Evolutionary conservation across 179 eudicot species (phyloP).

Genomic region (Silene vulgaris): DNA sequence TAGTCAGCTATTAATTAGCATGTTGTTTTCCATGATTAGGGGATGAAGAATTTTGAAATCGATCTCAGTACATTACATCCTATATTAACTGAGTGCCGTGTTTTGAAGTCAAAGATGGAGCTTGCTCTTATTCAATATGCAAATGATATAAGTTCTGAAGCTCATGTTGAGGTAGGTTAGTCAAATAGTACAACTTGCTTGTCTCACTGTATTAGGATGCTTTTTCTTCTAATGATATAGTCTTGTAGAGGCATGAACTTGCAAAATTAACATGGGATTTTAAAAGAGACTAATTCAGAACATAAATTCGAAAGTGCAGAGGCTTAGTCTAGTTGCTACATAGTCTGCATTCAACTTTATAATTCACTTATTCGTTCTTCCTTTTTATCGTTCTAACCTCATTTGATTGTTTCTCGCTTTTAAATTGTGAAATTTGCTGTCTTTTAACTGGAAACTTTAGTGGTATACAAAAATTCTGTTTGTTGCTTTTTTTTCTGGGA

Average conservation of each 20-base stretch:
- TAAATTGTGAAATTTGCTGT: neutral
- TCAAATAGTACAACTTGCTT: constrained; percentile 5
- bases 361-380: neutral
- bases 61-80: constrained; percentile 80
- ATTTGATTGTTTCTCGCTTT: constrained; percentile 4
- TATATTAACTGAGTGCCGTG: constrained; percentile 88
- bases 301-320: neutral
- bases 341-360: neutral
- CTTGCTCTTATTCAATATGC: constrained; percentile 82
- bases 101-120: constrained; percentile 73
- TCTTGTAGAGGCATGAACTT: neutral
- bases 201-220: neutral
- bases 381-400: neutral
- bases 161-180: constrained; percentile 74
- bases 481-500: neutral
- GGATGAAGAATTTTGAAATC: constrained; percentile 65
- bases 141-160: constrained; percentile 95
- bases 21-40: constrained; percentile 38
- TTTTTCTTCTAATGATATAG: neutral
- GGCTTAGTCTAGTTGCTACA: neutral
- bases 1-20: constrained; percentile 11
- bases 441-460: neutral
- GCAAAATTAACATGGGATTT: neutral
- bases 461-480: neutral
- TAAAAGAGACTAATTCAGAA: neutral